Conservation (phyloP, 129 eudicot genomes). For the Escallonia herrerae region DNA sequence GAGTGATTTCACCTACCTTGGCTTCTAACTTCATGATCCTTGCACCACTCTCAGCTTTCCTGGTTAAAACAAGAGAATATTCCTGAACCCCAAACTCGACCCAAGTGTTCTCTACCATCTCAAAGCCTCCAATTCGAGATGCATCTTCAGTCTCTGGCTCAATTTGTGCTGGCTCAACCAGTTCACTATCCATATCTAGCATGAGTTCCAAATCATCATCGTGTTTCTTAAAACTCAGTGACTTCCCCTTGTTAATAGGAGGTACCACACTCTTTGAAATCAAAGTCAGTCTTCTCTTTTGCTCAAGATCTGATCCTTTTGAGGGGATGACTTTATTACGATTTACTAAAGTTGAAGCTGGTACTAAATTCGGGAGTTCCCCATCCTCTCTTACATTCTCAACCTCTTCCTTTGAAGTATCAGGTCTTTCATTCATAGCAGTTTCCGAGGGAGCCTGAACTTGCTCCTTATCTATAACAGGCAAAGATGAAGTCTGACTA, state of each 20-base stretch:
- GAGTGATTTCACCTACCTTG: slow-evolving; percentile 35
- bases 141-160: slow-evolving; percentile 36
- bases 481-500: slow-evolving; percentile 19
- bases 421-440: slow-evolving; percentile 25
- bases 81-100: slow-evolving; percentile 47
- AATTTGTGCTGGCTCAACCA: slow-evolving; percentile 49
- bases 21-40: slow-evolving; percentile 63
- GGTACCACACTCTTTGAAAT: slow-evolving; percentile 55
- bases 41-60: slow-evolving; percentile 36
- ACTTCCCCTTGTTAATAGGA: slow-evolving; percentile 61
- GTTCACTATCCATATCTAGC: slow-evolving; percentile 65
- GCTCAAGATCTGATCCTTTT: slow-evolving; percentile 51
- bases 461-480: slow-evolving; percentile 33
- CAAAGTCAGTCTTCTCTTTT: slow-evolving; percentile 49
- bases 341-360: slow-evolving; percentile 19
- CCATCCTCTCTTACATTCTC: slow-evolving; percentile 76
- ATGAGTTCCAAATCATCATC: slow-evolving; percentile 76
- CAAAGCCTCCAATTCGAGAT: slow-evolving; percentile 9
- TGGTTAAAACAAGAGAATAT: slow-evolving; percentile 49
- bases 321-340: slow-evolving; percentile 34
- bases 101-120: slow-evolving; percentile 49
- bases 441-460: slow-evolving; percentile 33
- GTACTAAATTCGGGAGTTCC: slow-evolving; percentile 76
- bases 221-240: slow-evolving; percentile 51
- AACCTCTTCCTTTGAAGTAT: slow-evolving; percentile 46